A percentile compares a stretch with the other conserved stretches of the same genome.
Conservation (phyloP, 148 eudicot genomes). For the Rhododendron vialii region DNA sequence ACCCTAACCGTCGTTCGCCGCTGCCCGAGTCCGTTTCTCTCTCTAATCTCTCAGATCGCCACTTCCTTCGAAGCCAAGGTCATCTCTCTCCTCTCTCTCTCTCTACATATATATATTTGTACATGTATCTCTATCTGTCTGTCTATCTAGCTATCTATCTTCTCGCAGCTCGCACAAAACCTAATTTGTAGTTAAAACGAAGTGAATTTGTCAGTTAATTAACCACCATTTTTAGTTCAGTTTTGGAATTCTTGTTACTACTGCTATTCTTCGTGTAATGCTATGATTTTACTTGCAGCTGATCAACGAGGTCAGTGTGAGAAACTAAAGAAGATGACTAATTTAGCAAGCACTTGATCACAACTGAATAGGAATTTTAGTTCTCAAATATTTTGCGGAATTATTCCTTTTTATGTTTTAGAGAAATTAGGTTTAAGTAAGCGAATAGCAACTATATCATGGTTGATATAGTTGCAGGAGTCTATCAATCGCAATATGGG, state of each 20-base stretch:
- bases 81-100: background rate
- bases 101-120: too few species aligned
- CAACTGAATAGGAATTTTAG: background rate
- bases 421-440: background rate
- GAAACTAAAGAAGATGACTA: background rate
- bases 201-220: background rate
- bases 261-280: background rate
- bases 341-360: background rate
- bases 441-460: background rate
- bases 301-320: background rate
- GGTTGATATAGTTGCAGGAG: background rate
- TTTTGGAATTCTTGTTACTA: background rate
- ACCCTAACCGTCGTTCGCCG: slow-evolving; percentile 1
- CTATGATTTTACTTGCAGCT: background rate
- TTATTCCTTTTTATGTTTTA: background rate
- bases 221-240: background rate
- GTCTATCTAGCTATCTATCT: background rate
- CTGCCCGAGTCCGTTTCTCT: background rate
- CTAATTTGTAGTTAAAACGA: background rate
- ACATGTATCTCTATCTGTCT: too few species aligned
- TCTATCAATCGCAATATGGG: background rate
- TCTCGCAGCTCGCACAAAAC: background rate
- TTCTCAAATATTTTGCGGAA: too few species aligned
- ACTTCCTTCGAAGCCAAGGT: background rate
- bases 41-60: background rate